Percentiles rank a stretch among this genome's conserved stretches.
phyloP scores from a whole-genome alignment of 306 rosid species.

The Cicer cuneatum region DNA sequence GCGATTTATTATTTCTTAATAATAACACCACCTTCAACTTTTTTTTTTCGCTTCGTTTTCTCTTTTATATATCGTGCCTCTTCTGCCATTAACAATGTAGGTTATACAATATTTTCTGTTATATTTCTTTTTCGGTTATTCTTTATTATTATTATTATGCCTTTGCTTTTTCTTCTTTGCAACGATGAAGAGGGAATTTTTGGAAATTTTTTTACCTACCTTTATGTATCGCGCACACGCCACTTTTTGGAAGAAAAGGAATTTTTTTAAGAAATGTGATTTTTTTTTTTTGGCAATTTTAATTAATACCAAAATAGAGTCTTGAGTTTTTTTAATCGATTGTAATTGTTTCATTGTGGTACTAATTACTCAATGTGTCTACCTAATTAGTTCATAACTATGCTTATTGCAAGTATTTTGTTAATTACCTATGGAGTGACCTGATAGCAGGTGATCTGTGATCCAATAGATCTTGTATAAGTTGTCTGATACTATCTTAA shows the following conservation, averaged over 20 bases:
- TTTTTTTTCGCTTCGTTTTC: constrained; percentile 4
- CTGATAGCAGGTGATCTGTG: too few species aligned
- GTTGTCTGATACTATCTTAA: too few species aligned
- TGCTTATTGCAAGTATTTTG: background rate
- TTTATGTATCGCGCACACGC: constrained; percentile 12
- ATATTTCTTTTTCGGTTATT: background rate
- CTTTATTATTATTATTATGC: background rate
- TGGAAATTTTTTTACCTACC: constrained; percentile 4
- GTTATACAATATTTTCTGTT: constrained; percentile 26
- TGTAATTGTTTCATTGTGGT: background rate
- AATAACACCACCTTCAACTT: background rate
- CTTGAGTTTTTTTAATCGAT: too few species aligned
- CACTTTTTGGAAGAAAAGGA: constrained; percentile 6
- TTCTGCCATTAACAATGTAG: constrained; percentile 48
- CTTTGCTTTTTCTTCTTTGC: constrained; percentile 17
- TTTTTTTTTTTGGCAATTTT: background rate
- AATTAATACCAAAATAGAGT: too few species aligned
- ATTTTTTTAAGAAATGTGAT: background rate
- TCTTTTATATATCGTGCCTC: constrained; percentile 29
- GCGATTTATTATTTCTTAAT: background rate
- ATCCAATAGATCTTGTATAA: too few species aligned
- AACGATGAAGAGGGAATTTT: constrained; percentile 1
- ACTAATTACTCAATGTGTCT: background rate
- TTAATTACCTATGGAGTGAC: too few species aligned
- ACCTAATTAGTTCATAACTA: background rate